Evolutionary conservation across 768 basidiomycete genomes (phyloP).

Genomic region (Amanita molliuscula): DNA sequence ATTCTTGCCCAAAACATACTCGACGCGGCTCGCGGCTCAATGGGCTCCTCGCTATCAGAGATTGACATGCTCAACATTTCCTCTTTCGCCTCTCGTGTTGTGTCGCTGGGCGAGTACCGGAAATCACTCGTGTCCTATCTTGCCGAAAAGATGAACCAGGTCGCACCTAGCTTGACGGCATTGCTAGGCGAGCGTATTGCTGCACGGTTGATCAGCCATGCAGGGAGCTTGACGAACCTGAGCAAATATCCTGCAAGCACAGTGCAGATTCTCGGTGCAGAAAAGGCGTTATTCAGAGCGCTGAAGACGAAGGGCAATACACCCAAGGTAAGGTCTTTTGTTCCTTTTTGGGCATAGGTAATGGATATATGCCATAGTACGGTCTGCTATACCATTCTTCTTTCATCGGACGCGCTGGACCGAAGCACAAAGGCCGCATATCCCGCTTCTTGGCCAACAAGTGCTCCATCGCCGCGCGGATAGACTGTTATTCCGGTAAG

Average conservation of each 20-base stretch:
- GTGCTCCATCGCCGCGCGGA: constrained; percentile 92
- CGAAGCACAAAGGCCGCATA: constrained; percentile 95
- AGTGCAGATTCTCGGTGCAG: constrained; percentile 95
- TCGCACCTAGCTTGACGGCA: constrained; percentile 88
- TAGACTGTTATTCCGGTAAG: constrained; percentile 88
- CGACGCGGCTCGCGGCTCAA: constrained; percentile 88
- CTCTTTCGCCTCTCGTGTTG: constrained; percentile 81
- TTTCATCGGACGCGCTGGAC: constrained; percentile 90
- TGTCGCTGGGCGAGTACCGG: constrained; percentile 90
- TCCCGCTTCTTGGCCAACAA: constrained; percentile 99
- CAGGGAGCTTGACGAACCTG: constrained; percentile 91
- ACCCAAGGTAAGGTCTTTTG: constrained; percentile 56
- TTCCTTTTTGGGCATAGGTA: neutral
- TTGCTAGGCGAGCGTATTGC: constrained; percentile 89
- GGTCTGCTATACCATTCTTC: constrained; percentile 96
- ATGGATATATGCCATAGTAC: constrained; percentile 42
- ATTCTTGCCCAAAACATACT: constrained; percentile 88
- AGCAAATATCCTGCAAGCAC: constrained; percentile 98
- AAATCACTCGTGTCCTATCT: constrained; percentile 83
- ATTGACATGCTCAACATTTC: constrained; percentile 95
- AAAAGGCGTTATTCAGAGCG: constrained; percentile 95
- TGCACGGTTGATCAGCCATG: constrained; percentile 88
- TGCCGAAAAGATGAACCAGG: constrained; percentile 94
- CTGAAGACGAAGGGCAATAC: constrained; percentile 99
- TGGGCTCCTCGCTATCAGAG: constrained; percentile 86